These are phyloP conservation scores for apple (Malus domestica) DNA, from an alignment of 306 rosid genomes.

Conservation along the genomic window ASM211411v1 NC_041794.1:714501-715000, in stretches of 20 bases:
- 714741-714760: not conserved
- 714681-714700: not conserved
- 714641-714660: not conserved
- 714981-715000: conserved; percentile 4
- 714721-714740: not conserved
- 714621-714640: not conserved
- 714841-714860: not conserved
- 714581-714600: not conserved
- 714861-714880: no score
- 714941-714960: conserved; percentile 22
- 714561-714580: not conserved
- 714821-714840: not conserved
- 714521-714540: not conserved
- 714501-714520: not conserved
- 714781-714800: not conserved
- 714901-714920: conserved; percentile 1
- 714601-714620: not conserved
- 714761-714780: not conserved
- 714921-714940: not conserved
- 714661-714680: not conserved
- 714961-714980: not conserved
- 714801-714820: not conserved
- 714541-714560: not conserved
- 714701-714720: not conserved
- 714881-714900: not conserved